These are phyloP conservation scores for Chaetomium tenue DNA, from an alignment of 495 filamentous ascomycete species.

Conservation along the genomic window DNA sequence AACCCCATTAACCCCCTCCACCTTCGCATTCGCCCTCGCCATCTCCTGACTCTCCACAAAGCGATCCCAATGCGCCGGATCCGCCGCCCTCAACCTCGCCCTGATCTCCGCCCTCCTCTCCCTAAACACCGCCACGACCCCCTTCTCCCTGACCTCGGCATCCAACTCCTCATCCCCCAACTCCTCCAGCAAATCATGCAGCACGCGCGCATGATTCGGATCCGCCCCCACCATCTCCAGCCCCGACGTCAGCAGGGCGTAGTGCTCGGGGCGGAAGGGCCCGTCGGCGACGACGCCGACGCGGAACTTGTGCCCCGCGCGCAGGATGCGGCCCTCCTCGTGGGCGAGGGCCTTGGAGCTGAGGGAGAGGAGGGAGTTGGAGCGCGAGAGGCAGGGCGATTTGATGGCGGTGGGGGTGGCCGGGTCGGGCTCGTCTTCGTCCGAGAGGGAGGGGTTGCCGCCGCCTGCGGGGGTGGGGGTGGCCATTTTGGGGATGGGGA, in stretches of 20 bases:
- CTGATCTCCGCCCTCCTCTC: conserved; percentile 53
- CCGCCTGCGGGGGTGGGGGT: background rate
- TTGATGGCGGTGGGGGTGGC: conserved; percentile 30
- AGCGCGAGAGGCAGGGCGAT: conserved; percentile 57
- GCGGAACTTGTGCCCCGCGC: conserved; percentile 77
- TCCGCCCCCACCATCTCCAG: conserved; percentile 53
- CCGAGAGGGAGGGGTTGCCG: conserved; percentile 26
- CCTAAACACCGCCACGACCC: conserved; percentile 59
- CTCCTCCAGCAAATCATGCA: conserved; percentile 63
- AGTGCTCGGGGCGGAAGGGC: conserved; percentile 41
- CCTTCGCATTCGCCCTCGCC: conserved; percentile 56
- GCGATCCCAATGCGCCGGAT: conserved; percentile 59
- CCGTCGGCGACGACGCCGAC: conserved; percentile 45
- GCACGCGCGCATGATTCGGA: conserved; percentile 52
- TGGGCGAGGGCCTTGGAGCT: conserved; percentile 73
- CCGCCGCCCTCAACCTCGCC: conserved; percentile 51
- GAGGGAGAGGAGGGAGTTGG: conserved; percentile 75
- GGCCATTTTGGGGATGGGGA: conserved; percentile 6
- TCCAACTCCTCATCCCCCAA: conserved; percentile 60
- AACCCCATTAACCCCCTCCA: conserved; percentile 11
- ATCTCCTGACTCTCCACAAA: conserved; percentile 68
- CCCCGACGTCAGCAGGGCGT: conserved; percentile 41
- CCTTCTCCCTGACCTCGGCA: conserved; percentile 54
- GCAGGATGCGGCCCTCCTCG: conserved; percentile 87
- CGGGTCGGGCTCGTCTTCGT: conserved; percentile 41